These are phyloP conservation scores for Schwanniomyces pseudopolymorphus DNA, from an alignment of 805 yeast species.

Conservation along the genomic window DNA sequence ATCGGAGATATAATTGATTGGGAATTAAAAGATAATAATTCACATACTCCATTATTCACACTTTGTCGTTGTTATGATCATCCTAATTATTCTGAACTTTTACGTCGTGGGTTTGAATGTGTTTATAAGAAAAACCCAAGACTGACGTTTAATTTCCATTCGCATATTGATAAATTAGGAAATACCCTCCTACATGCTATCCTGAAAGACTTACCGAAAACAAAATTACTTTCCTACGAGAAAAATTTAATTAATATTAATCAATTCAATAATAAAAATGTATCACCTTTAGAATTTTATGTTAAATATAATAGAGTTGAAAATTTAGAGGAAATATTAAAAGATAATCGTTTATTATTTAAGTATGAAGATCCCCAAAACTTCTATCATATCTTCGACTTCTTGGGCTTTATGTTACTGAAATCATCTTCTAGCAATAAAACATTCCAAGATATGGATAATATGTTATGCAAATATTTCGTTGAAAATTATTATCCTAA, in stretches of 20 bases:
- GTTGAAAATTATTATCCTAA: slow-evolving; percentile 22
- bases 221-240: slow-evolving; percentile 22
- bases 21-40: slow-evolving; percentile 60
- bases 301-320: slow-evolving; percentile 66
- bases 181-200: slow-evolving; percentile 77
- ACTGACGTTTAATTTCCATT: slow-evolving; percentile 43
- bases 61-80: slow-evolving; percentile 82
- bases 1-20: slow-evolving; percentile 69
- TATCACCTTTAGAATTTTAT: slow-evolving; percentile 72
- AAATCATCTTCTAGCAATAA: slow-evolving; percentile 19
- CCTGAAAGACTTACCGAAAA: slow-evolving; percentile 43
- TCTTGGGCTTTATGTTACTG: slow-evolving; percentile 31
- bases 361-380: slow-evolving; percentile 31
- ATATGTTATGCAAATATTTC: slow-evolving; percentile 16
- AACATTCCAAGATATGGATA: slow-evolving; percentile 24
- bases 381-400: slow-evolving; percentile 38
- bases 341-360: slow-evolving; percentile 46
- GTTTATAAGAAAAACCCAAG: slow-evolving; percentile 44
- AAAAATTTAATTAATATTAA: slow-evolving; percentile 49
- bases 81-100: slow-evolving; percentile 51
- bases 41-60: slow-evolving; percentile 78
- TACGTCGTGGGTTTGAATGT: slow-evolving; percentile 44
- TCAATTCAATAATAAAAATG: slow-evolving; percentile 52
- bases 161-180: slow-evolving; percentile 71
- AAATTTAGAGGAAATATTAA: slow-evolving; percentile 53